These are phyloP conservation scores for Boletus edulis DNA, from an alignment of 768 basidiomycete genomes.

Conservation along the genomic window DNA sequence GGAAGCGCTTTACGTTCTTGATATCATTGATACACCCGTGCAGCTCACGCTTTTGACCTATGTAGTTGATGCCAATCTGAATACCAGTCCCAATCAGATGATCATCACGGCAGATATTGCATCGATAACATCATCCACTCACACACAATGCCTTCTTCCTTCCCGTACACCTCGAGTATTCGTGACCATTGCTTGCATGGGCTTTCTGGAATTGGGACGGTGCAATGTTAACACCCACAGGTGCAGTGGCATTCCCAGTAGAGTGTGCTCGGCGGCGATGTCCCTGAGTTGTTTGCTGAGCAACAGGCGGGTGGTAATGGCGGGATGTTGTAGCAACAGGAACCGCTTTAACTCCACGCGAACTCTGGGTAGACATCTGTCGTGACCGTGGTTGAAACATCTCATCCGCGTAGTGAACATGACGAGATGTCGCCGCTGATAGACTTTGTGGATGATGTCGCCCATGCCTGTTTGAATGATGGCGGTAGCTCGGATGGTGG, in stretches of 20 bases:
- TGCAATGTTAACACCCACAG: not conserved
- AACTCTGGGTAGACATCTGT: constrained; percentile 7
- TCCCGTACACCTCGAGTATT: constrained; percentile 51
- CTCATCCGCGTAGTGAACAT: constrained; percentile 26
- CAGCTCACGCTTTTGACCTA: constrained; percentile 59
- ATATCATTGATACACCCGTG: constrained; percentile 84
- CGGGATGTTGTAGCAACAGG: constrained; percentile 3
- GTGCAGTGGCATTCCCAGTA: constrained; percentile 9
- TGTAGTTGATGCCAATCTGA: constrained; percentile 81
- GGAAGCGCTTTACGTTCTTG: constrained; percentile 63
- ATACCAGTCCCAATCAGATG: not conserved
- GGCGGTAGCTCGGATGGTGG: constrained; percentile 1
- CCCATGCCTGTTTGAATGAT: not conserved
- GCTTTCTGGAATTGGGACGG: constrained; percentile 5
- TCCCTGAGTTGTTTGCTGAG: constrained; percentile 6
- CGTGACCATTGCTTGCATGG: constrained; percentile 16
- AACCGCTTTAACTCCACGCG: not conserved
- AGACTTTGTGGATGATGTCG: constrained; percentile 7
- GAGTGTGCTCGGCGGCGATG: constrained; percentile 23
- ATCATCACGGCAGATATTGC: not conserved
- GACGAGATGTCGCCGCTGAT: constrained; percentile 19
- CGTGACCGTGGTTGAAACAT: constrained; percentile 8
- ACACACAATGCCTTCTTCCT: constrained; percentile 50
- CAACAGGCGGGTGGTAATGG: not conserved
- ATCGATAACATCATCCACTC: constrained; percentile 13